Evolutionary conservation across 176 grass and related monocot species (phyloP), one percentile per base, ranked within the genome.

Genomic region (Avena atlantica): DNA sequence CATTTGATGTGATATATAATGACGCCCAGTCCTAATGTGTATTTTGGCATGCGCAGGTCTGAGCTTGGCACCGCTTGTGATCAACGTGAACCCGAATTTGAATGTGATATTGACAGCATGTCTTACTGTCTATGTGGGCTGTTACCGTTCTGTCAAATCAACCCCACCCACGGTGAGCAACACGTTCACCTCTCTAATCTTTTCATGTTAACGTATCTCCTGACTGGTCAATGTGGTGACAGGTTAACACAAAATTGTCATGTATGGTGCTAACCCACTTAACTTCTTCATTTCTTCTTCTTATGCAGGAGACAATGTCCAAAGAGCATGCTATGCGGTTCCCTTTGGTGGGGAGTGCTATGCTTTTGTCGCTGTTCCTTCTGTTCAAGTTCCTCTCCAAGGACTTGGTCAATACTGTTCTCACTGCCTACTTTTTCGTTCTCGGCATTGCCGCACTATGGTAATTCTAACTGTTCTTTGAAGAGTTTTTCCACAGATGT

Each of bases 71-170:
- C 97, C 97, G 5, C 92, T 98, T 64, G 55, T 98, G 51, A 84
- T 98, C 78, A 86, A 89, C 9, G 94, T 98, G 42, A 80, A 98
- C 60, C 94, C 97, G 23, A 98, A 98, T 83, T 15, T 94, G 65
- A 98, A 98, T 83, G 97, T 96, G 27, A 91, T 98, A 85, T 84
- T 98, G 73, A 96, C 97, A 83, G 97, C 97, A 91, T 98, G 97
- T 68, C 87, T 98, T 42, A 90, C 94, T 21, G 97, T 98, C 81
- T 96, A 94, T 66, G 92, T 96, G n/a, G 97, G 97, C 68, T 96
- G 97, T 75, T 96, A 90, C 80, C 92, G 97, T 25, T 99, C 97
- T 44, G 94, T 99, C 67, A 99, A 99, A 78, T 48, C 92, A 27
- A 96, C 94, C 76, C 90, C 90, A 80, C 93, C 90, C 5, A 19